phyloP scores from a whole-genome alignment of 495 filamentous ascomycete genomes.

The Astrothelium macrocarpum region DNA sequence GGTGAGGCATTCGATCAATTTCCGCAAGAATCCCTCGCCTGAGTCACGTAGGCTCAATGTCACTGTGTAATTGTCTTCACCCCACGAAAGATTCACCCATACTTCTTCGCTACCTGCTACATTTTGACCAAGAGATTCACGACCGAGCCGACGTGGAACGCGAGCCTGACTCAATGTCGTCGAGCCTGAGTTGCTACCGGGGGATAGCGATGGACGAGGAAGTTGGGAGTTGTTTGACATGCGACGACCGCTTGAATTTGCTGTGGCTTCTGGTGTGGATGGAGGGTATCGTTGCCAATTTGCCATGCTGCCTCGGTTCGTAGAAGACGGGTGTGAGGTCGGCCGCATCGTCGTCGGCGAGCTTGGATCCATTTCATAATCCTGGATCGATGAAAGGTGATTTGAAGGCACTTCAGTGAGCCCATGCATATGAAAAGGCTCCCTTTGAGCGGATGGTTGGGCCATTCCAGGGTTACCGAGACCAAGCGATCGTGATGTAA shows the following conservation, averaged over 20 bases:
- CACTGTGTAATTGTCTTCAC: not conserved
- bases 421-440: not conserved
- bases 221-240: not conserved
- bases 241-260: not conserved
- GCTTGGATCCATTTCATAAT: not conserved
- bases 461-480: not conserved
- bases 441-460: not conserved
- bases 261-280: not conserved
- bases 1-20: not conserved
- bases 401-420: not conserved
- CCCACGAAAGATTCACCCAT: not conserved
- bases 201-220: not conserved
- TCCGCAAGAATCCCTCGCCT: not conserved
- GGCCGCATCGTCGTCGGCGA: not conserved
- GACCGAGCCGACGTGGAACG: not conserved
- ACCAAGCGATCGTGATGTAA: not conserved
- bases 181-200: not conserved
- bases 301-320: not conserved
- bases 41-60: not conserved
- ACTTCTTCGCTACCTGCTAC: not conserved
- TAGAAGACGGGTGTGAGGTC: not conserved
- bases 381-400: not conserved
- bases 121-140: not conserved
- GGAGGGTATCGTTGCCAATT: not conserved
- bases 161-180: not conserved